Evolutionary conservation across 169 alveolate genomes (phyloP).

Genomic region (Besnoitia besnoiti): DNA sequence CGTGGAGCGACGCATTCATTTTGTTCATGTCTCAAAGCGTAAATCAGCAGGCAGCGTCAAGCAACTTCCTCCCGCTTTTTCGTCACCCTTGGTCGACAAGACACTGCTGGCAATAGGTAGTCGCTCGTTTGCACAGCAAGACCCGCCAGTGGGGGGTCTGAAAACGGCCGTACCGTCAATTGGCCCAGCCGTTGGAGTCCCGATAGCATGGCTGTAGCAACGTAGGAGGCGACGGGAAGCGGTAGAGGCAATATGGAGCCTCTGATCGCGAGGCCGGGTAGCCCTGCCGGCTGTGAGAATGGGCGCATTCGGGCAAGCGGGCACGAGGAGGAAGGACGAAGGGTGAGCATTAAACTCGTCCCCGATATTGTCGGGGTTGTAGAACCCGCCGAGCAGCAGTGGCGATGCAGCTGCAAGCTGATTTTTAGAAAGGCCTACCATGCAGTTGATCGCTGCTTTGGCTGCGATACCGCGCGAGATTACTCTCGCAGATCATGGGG

Average conservation of each 20-base stretch:
- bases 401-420: background rate
- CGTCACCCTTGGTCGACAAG: no score
- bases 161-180: background rate
- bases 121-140: no score
- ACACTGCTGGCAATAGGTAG: no score
- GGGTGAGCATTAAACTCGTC: constrained; percentile 5
- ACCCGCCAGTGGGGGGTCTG: background rate
- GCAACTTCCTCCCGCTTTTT: no score
- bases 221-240: background rate
- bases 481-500: background rate
- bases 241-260: background rate
- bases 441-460: background rate
- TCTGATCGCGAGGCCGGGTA: background rate
- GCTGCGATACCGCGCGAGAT: background rate
- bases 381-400: background rate
- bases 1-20: no score
- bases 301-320: background rate
- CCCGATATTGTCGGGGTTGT: background rate
- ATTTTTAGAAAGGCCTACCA: background rate
- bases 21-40: no score
- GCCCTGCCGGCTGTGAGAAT: background rate
- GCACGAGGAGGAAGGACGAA: background rate
- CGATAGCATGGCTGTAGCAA: background rate
- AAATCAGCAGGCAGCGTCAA: no score
- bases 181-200: background rate